Evolutionary conservation across 106 monocot genomes (phyloP).

Genomic region (Dendrobium chrysotoxum): DNA sequence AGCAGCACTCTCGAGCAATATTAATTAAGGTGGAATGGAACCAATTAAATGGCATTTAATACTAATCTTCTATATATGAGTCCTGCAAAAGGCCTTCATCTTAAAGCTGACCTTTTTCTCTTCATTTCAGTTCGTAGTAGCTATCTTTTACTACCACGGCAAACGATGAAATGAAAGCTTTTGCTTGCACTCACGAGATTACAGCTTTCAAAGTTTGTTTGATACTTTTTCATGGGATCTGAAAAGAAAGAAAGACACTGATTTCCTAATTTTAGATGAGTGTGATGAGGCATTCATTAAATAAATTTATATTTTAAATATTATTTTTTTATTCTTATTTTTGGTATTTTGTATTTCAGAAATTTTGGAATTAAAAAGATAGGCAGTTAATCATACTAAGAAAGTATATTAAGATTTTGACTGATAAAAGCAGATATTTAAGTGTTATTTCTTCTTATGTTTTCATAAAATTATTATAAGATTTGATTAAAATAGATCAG

Average conservation of each 20-base stretch:
- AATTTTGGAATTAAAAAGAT: too few relatives aligned
- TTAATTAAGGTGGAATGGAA: background rate
- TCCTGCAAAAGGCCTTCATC: background rate
- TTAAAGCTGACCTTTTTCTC: background rate
- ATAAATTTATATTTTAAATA: too few relatives aligned
- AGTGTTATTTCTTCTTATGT: too few relatives aligned
- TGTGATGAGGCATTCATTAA: background rate
- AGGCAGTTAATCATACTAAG: too few relatives aligned
- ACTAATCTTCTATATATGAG: conserved; percentile 4
- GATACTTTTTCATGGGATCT: background rate
- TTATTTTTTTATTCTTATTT: too few relatives aligned
- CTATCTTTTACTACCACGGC: background rate
- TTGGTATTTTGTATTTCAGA: too few relatives aligned
- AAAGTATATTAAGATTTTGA: too few relatives aligned
- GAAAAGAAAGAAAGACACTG: background rate
- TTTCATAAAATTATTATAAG: too few relatives aligned
- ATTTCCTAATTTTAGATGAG: background rate
- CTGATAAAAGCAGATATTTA: too few relatives aligned
- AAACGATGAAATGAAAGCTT: background rate
- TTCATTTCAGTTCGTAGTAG: background rate
- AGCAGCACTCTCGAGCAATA: background rate
- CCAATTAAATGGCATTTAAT: conserved; percentile 1
- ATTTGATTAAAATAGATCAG: too few relatives aligned
- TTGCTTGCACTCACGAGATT: background rate
- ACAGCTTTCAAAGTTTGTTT: background rate